These are phyloP conservation scores for Amylocystis lapponica DNA, from an alignment of 768 basidiomycete genomes.

Conservation along the genomic window DNA sequence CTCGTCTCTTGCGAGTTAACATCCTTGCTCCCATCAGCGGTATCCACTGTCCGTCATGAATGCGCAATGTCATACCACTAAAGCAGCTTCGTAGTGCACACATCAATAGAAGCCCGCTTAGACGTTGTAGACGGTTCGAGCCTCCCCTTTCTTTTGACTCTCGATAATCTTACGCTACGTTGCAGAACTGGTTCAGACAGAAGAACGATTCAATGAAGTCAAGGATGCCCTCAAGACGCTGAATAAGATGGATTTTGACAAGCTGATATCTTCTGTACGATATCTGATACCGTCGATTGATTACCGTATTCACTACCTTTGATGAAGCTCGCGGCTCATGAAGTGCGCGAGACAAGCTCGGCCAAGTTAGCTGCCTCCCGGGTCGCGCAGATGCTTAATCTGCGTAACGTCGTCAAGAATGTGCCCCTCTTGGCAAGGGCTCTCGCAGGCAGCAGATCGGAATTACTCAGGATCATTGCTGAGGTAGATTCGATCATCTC, in stretches of 20 bases:
- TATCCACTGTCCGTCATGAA: conserved; percentile 17
- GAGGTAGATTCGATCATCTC: conserved; percentile 44
- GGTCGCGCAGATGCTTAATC: conserved; percentile 72
- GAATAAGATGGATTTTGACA: conserved; percentile 85
- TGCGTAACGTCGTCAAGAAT: conserved; percentile 66
- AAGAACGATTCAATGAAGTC: conserved; percentile 66
- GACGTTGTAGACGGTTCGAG: conserved; percentile 76
- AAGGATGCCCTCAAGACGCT: conserved; percentile 63
- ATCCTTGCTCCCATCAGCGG: conserved; percentile 80
- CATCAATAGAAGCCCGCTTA: conserved; percentile 71
- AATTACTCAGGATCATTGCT: conserved; percentile 55
- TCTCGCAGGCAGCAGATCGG: conserved; percentile 50
- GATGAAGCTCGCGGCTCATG: conserved; percentile 61
- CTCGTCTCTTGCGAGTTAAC: conserved; percentile 71
- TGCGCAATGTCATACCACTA: background rate
- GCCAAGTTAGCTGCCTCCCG: conserved; percentile 64
- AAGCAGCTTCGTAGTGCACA: conserved; percentile 41
- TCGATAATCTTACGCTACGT: conserved; percentile 9
- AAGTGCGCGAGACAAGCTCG: conserved; percentile 45
- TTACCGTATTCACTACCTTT: background rate
- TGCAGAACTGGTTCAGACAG: conserved; percentile 73
- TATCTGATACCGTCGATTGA: background rate
- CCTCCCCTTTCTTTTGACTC: background rate
- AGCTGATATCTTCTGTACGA: conserved; percentile 67
- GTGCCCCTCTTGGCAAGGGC: conserved; percentile 60